Conservation (phyloP, 768 basidiomycete species). For the Collybiopsis luxurians region DNA sequence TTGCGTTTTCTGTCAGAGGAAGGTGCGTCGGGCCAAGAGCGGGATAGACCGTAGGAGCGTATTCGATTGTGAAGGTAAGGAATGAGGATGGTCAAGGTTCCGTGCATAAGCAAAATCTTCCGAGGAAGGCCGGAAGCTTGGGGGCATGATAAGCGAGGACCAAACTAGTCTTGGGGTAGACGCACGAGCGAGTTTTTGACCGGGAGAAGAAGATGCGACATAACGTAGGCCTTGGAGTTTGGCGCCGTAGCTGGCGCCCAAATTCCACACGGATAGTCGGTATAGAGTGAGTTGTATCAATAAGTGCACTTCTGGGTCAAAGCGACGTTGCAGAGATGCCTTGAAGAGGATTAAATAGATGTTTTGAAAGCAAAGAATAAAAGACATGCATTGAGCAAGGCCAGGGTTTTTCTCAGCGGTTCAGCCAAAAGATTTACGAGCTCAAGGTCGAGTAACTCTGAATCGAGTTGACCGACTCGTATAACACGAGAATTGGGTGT, state of each 20-base stretch:
- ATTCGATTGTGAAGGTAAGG: slow-evolving; percentile 80
- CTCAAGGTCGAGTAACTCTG: slow-evolving; percentile 87
- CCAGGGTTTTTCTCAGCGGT: slow-evolving; percentile 73
- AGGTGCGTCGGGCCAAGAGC: slow-evolving; percentile 90
- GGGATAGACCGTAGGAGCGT: slow-evolving; percentile 71
- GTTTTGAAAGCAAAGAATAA: background rate
- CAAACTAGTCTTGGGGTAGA: slow-evolving; percentile 17
- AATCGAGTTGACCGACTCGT: slow-evolving; percentile 90
- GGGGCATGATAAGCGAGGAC: slow-evolving; percentile 9
- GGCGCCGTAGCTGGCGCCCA: slow-evolving; percentile 79
- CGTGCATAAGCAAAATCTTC: slow-evolving; percentile 61
- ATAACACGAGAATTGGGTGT: slow-evolving; percentile 46
- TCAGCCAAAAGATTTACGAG: slow-evolving; percentile 78
- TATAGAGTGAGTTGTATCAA: slow-evolving; percentile 72
- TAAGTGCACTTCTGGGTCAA: slow-evolving; percentile 74
- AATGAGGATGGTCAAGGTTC: slow-evolving; percentile 65
- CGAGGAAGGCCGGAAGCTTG: slow-evolving; percentile 67
- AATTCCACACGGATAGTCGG: slow-evolving; percentile 81
- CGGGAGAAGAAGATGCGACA: slow-evolving; percentile 24
- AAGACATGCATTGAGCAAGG: slow-evolving; percentile 58
- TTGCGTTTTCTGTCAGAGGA: slow-evolving; percentile 70
- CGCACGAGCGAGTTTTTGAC: slow-evolving; percentile 32
- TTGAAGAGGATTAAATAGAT: slow-evolving; percentile 26
- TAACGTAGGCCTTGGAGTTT: slow-evolving; percentile 79
- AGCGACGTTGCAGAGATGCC: slow-evolving; percentile 55